Evolutionary conservation across 176 grass and related monocot genomes (phyloP).

Genomic region (Chloris gayana): DNA sequence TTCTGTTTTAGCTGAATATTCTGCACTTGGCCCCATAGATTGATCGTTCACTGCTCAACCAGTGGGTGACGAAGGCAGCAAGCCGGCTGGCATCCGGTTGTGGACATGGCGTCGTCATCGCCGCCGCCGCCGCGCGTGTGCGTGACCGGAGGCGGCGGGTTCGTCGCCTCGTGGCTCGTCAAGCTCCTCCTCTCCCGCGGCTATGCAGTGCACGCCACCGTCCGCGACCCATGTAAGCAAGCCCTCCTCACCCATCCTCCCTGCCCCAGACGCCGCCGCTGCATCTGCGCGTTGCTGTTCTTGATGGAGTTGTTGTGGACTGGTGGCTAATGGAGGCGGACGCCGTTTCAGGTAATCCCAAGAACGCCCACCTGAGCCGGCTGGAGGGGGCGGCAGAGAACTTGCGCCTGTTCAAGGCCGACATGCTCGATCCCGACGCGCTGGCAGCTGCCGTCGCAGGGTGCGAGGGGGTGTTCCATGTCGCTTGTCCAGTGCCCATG

Average conservation of each 20-base stretch:
- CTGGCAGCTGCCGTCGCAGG: slow-evolving; percentile 47
- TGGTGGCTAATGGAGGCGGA: background rate
- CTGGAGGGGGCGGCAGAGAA: slow-evolving; percentile 53
- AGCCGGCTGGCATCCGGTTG: background rate
- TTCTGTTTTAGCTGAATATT: too few species aligned
- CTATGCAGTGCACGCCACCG: slow-evolving; percentile 64
- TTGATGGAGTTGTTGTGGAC: background rate
- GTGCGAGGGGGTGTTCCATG: slow-evolving; percentile 65
- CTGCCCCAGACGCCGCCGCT: background rate
- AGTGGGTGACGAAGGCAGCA: background rate
- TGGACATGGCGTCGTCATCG: background rate
- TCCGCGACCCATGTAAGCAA: slow-evolving; percentile 53
- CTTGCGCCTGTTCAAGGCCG: slow-evolving; percentile 54
- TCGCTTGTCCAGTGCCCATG: slow-evolving; percentile 53
- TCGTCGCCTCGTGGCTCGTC: slow-evolving; percentile 57
- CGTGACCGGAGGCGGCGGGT: slow-evolving; percentile 54
- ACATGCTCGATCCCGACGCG: slow-evolving; percentile 57
- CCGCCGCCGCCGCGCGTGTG: slow-evolving; percentile 16
- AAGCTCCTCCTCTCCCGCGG: slow-evolving; percentile 62
- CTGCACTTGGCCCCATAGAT: too few species aligned
- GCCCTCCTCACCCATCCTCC: background rate
- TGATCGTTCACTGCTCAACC: background rate
- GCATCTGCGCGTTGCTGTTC: background rate
- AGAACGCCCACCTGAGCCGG: slow-evolving; percentile 45
- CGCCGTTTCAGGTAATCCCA: slow-evolving; percentile 42